Evolutionary conservation across 345 rosid genomes (phyloP).

Genomic region (Aurinia saxatilis): DNA sequence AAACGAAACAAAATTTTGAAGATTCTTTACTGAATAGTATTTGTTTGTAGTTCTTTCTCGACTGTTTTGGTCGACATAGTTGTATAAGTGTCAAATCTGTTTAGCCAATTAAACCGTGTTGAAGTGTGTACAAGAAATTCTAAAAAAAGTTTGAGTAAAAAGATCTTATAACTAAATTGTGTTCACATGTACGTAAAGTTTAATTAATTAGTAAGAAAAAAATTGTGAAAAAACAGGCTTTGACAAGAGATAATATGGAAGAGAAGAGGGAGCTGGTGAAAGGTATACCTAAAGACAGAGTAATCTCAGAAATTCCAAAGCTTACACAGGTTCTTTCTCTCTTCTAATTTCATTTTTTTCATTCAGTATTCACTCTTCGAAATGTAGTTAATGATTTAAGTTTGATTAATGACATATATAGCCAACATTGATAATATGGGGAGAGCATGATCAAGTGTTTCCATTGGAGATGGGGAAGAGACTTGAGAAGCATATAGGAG

Average conservation of each 20-base stretch:
- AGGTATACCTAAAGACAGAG: slow-evolving; percentile 49
- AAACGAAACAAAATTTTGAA: no score
- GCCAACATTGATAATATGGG: slow-evolving; percentile 78
- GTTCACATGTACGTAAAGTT: background rate
- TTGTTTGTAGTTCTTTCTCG: no score
- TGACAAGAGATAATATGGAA: slow-evolving; percentile 38
- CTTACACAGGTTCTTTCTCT: slow-evolving; percentile 39
- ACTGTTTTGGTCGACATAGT: no score
- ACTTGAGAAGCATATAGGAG: slow-evolving; percentile 67
- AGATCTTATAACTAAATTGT: no score
- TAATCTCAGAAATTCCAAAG: slow-evolving; percentile 42
- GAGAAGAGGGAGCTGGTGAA: slow-evolving; percentile 51
- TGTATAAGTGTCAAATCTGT: no score
- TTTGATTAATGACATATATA: slow-evolving; percentile 17
- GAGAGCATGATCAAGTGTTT: slow-evolving; percentile 64
- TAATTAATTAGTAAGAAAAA: background rate
- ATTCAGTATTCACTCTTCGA: background rate
- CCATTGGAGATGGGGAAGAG: slow-evolving; percentile 61
- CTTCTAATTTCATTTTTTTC: background rate
- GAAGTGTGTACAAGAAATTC: no score
- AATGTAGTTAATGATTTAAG: background rate
- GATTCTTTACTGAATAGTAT: no score
- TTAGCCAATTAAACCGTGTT: no score
- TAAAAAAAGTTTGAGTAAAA: no score
- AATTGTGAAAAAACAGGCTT: slow-evolving; percentile 27